These are phyloP conservation scores for Aspergillus steynii DNA, from an alignment of 495 filamentous ascomycete species.

Conservation along the genomic window DNA sequence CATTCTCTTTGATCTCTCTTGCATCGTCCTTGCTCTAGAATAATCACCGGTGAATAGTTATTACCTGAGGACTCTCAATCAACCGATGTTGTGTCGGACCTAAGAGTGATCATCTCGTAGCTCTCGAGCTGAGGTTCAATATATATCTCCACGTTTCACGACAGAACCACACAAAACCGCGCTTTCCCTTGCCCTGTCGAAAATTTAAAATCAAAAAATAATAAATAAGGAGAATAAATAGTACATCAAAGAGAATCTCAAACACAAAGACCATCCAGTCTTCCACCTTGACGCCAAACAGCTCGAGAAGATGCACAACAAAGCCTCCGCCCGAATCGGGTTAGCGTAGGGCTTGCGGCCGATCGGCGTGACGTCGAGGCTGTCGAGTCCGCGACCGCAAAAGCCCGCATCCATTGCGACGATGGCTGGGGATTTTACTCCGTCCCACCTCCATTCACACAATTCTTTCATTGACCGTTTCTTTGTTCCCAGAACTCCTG, in stretches of 20 bases:
- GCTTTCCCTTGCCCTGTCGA: too few species aligned
- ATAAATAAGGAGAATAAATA: too few species aligned
- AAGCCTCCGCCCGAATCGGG: not conserved
- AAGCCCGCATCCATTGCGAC: not conserved
- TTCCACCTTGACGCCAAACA: not conserved
- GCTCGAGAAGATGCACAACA: not conserved
- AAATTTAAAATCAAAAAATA: too few species aligned
- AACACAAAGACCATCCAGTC: not conserved
- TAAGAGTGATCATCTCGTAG: too few species aligned
- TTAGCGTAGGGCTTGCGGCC: not conserved
- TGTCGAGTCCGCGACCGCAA: not conserved
- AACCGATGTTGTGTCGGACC: too few species aligned
- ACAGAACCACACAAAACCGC: too few species aligned
- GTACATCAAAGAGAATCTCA: not conserved
- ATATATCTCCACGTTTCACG: too few species aligned
- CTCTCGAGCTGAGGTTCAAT: too few species aligned
- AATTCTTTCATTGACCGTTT: not conserved
- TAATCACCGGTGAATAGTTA: too few species aligned
- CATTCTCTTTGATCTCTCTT: not conserved
- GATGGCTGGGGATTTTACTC: not conserved
- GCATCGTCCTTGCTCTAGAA: not conserved
- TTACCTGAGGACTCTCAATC: too few species aligned
- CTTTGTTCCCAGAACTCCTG: not conserved
- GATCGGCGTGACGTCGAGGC: not conserved
- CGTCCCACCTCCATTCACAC: not conserved